Conservation (phyloP, 2,329 filamentous ascomycete genomes). For the Aureobasidium leucospermi region DNA sequence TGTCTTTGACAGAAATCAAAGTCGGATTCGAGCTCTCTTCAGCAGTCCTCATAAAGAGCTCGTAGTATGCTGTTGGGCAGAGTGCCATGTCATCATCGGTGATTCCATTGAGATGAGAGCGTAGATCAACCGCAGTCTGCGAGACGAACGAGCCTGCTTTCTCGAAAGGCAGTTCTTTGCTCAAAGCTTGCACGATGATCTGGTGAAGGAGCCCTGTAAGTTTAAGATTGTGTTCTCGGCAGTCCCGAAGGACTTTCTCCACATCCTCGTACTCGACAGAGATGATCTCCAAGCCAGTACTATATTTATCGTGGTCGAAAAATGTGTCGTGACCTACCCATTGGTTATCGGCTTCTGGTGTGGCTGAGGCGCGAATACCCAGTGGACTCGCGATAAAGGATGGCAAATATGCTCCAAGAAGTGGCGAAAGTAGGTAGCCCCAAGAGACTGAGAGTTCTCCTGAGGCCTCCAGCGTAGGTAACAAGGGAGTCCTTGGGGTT, state of each 20-base stretch:
- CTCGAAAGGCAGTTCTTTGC: constrained; percentile 3
- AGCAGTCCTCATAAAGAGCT: constrained; percentile 19
- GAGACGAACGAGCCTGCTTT: constrained; percentile 30
- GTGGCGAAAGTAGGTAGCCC: constrained; percentile 35
- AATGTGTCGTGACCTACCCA: constrained; percentile 28
- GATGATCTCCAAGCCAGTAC: constrained; percentile 28
- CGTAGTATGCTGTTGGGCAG: constrained; percentile 24
- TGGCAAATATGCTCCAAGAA: constrained; percentile 34
- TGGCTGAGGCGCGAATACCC: constrained; percentile 25
- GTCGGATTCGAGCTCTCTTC: background rate
- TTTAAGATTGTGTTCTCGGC: constrained; percentile 31
- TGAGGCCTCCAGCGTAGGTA: constrained; percentile 33
- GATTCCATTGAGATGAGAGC: constrained; percentile 27
- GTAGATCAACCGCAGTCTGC: constrained; percentile 36
- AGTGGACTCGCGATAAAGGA: constrained; percentile 26
- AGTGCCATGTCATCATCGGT: constrained; percentile 30
- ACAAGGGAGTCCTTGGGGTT: constrained; percentile 20
- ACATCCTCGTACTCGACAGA: constrained; percentile 27
- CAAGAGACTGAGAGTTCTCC: constrained; percentile 37
- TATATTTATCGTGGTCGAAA: constrained; percentile 22
- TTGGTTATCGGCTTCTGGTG: constrained; percentile 23
- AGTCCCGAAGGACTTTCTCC: constrained; percentile 22
- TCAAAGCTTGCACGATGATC: constrained; percentile 33
- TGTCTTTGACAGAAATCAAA: background rate
- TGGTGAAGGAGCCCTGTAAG: constrained; percentile 37